Evolutionary conservation across 495 filamentous ascomycete species (phyloP).

Genomic region (Penicillium malachiteum): DNA sequence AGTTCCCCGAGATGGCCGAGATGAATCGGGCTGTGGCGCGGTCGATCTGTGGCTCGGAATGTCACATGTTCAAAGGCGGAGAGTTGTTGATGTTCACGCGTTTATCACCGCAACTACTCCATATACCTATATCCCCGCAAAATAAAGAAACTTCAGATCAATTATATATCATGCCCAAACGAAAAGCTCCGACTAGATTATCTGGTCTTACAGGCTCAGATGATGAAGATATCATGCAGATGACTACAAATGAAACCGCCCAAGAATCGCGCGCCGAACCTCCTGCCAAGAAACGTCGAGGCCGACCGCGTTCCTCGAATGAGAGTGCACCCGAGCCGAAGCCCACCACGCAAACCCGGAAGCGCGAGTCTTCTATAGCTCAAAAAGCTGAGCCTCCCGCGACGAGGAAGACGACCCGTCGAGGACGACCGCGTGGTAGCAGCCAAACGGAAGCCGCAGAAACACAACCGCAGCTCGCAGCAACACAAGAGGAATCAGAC

Average conservation of each 20-base stretch:
- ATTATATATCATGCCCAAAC: slow-evolving; percentile 49
- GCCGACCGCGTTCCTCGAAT: slow-evolving; percentile 35
- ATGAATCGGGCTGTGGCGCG: slow-evolving; percentile 35
- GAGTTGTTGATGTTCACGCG: slow-evolving; percentile 23
- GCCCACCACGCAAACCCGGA: slow-evolving; percentile 15
- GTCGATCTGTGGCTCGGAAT: slow-evolving; percentile 23
- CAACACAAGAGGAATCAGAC: slow-evolving; percentile 6
- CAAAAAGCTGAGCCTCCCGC: slow-evolving; percentile 36
- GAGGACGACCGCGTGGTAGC: slow-evolving; percentile 44
- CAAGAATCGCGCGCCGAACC: slow-evolving; percentile 34
- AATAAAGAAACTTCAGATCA: background rate
- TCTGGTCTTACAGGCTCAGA: slow-evolving; percentile 67
- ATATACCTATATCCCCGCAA: background rate
- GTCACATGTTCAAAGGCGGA: slow-evolving; percentile 34
- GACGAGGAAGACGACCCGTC: slow-evolving; percentile 31
- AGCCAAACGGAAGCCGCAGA: slow-evolving; percentile 28
- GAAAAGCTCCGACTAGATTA: slow-evolving; percentile 51
- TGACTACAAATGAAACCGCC: slow-evolving; percentile 19
- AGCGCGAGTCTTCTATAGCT: slow-evolving; percentile 16
- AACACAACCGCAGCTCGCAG: slow-evolving; percentile 5
- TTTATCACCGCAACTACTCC: background rate
- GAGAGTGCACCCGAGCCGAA: slow-evolving; percentile 26
- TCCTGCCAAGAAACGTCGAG: slow-evolving; percentile 41
- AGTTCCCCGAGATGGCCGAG: slow-evolving; percentile 17
- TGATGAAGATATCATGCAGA: slow-evolving; percentile 57